Conservation (phyloP, 441 rosid species). For the Hypseocharis bilobata region DNA sequence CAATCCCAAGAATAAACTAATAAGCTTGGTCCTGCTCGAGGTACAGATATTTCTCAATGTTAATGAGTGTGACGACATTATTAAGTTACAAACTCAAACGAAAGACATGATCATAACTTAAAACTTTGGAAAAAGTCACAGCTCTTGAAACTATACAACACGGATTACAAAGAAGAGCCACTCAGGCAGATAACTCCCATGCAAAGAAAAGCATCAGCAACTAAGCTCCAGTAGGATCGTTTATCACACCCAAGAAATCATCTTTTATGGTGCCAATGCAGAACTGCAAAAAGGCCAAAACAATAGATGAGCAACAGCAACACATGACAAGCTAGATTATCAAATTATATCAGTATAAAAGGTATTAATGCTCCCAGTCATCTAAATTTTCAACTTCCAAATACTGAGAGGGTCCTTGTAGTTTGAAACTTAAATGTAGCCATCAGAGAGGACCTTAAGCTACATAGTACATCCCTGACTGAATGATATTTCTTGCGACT, state of each 20-base stretch:
- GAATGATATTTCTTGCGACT: neutral
- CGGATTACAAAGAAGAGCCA: neutral
- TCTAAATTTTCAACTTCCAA: neutral
- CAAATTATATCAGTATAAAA: too few species aligned
- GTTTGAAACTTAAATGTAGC: neutral
- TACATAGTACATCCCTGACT: neutral
- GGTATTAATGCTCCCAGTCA: too few species aligned
- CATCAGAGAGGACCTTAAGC: neutral
- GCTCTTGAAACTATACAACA: neutral
- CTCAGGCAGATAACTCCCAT: neutral
- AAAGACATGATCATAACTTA: neutral
- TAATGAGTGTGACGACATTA: neutral
- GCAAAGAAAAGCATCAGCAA: neutral
- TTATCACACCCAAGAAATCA: constrained; percentile 89
- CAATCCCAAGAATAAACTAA: neutral
- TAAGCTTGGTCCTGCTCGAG: neutral
- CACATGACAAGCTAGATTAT: neutral
- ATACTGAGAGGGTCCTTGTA: neutral
- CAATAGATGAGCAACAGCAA: neutral
- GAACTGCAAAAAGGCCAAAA: constrained; percentile 43
- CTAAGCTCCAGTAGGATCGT: constrained; percentile 64
- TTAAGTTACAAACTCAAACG: neutral
- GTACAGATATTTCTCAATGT: neutral
- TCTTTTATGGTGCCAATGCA: constrained; percentile 93
- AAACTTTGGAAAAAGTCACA: neutral